A percentile compares a stretch with the other conserved stretches of the same genome.
These are phyloP conservation scores for Colletotrichum sublineola DNA, from an alignment of 2,329 filamentous ascomycete species.

Conservation along the genomic window DNA sequence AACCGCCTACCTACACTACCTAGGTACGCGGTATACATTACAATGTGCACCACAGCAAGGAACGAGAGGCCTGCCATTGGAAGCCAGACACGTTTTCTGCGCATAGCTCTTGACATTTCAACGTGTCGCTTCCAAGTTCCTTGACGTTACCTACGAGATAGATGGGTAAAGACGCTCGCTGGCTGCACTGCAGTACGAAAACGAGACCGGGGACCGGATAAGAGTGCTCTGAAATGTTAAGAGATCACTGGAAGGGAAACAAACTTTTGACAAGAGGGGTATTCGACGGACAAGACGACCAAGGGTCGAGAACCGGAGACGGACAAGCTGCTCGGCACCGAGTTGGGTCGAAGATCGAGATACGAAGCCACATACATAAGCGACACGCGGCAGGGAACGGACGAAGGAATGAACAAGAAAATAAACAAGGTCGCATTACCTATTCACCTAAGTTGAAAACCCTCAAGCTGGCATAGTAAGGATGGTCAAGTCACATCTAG, in stretches of 20 bases:
- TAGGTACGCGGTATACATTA: no score
- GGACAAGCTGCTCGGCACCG: conserved; percentile 13
- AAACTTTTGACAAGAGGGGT: not conserved
- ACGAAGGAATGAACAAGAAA: not conserved
- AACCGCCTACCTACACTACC: not conserved
- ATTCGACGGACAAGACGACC: conserved; percentile 2
- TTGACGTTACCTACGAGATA: conserved; percentile 21
- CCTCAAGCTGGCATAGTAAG: conserved; percentile 1
- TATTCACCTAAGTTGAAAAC: not conserved
- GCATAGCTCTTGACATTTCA: conserved; percentile 19
- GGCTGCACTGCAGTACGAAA: not conserved
- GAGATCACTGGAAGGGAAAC: not conserved
- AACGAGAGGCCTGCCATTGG: conserved; percentile 1
- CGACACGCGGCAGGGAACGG: not conserved
- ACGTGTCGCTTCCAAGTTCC: not conserved
- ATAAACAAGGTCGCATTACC: not conserved
- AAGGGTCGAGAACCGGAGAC: conserved; percentile 13
- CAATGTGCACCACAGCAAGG: not conserved
- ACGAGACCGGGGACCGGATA: conserved; percentile 7
- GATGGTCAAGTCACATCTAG: not conserved
- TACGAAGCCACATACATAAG: not conserved
- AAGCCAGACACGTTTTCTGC: conserved; percentile 15
- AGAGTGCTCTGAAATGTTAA: conserved; percentile 7
- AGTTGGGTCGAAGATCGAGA: not conserved
- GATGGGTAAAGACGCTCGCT: not conserved